Percentiles rank a stretch among this genome's conserved stretches.
Conservation (phyloP, 345 rosid species). For the Reutealis trisperma region DNA sequence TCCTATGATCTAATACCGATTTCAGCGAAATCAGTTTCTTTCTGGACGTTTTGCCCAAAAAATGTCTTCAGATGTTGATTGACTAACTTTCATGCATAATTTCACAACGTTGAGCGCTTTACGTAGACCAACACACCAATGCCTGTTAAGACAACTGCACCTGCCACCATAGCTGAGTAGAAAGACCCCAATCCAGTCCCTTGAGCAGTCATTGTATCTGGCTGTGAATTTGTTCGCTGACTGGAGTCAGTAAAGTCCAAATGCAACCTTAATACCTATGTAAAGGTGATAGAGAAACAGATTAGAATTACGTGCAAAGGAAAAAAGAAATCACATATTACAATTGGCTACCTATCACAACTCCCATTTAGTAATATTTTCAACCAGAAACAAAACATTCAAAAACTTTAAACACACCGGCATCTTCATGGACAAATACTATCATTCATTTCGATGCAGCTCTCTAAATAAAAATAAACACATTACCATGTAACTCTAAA, state of each 20-base stretch:
- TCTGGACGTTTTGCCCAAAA: no score
- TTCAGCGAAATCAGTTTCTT: no score
- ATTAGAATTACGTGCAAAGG: not conserved
- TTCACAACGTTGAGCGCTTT: constrained; percentile 63
- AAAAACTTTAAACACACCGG: no score
- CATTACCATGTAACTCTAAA: no score
- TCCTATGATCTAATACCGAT: no score
- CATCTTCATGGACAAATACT: no score
- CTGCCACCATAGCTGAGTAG: constrained; percentile 51
- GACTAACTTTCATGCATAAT: not conserved
- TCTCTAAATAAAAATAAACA: no score
- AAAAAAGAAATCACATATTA: not conserved
- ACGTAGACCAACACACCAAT: constrained; percentile 61
- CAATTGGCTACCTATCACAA: not conserved
- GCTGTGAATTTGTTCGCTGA: constrained; percentile 27
- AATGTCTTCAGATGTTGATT: no score
- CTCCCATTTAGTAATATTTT: no score
- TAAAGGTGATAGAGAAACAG: not conserved
- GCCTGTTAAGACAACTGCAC: constrained; percentile 69
- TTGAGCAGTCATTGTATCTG: constrained; percentile 20
- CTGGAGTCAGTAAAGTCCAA: constrained; percentile 53
- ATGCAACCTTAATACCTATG: constrained; percentile 72
- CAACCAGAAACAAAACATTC: no score
- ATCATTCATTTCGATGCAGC: no score
- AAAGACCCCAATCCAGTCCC: constrained; percentile 35